Conservation (phyloP, 2,329 filamentous ascomycete species). For the Alternaria sp. region DNA sequence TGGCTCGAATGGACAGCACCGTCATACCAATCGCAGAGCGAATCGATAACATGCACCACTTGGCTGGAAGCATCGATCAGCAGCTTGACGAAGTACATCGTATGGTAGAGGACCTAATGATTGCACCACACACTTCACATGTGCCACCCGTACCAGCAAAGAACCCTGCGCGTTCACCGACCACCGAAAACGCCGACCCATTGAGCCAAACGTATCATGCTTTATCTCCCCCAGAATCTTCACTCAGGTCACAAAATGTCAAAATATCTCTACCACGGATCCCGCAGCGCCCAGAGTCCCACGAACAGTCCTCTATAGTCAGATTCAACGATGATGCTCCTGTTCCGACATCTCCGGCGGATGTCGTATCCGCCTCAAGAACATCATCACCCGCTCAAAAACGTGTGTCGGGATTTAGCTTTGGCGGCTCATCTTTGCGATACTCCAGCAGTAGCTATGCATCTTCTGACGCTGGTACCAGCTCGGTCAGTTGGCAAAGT, state of each 20-base stretch:
- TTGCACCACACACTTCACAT: conserved; percentile 12
- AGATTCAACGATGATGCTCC: background rate
- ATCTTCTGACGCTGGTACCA: conserved; percentile 72
- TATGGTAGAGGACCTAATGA: conserved; percentile 34
- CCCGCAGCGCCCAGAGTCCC: conserved; percentile 4
- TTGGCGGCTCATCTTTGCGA: conserved; percentile 80
- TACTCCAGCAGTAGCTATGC: conserved; percentile 80
- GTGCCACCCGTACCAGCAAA: conserved; percentile 19
- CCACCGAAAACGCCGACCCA: conserved; percentile 6
- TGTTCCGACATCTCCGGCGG: conserved; percentile 15
- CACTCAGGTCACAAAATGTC: conserved; percentile 5
- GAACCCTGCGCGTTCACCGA: conserved; percentile 27
- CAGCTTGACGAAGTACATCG: conserved; percentile 41
- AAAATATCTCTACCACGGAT: conserved; percentile 6
- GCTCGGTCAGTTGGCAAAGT: conserved; percentile 19
- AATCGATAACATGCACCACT: conserved; percentile 39
- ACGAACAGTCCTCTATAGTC: conserved; percentile 7
- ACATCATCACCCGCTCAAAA: conserved; percentile 21
- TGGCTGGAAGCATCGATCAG: conserved; percentile 27
- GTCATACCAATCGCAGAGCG: conserved; percentile 42
- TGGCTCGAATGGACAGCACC: conserved; percentile 36
- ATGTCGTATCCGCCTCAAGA: conserved; percentile 5
- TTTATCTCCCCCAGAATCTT: background rate
- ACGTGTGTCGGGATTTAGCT: conserved; percentile 36
- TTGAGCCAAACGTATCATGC: background rate